Percentiles rank a stretch among this genome's conserved stretches.
Conservation (phyloP, 169 alveolate genomes). For the Eimeria zaria region DNA sequence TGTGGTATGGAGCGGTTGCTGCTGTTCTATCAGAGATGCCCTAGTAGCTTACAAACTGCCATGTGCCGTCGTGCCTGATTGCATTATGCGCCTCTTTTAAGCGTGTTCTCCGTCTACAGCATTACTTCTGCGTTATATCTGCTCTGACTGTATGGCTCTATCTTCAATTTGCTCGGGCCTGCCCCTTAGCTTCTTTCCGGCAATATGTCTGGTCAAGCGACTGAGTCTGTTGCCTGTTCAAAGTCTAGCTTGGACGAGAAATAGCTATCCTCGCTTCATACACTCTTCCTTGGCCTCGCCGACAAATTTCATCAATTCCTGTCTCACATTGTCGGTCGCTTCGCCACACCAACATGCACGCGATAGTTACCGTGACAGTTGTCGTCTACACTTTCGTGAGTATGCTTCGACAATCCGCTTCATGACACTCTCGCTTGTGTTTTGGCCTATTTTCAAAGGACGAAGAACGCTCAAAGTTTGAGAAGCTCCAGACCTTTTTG, state of each 20-base stretch:
- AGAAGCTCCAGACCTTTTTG: conserved; percentile 63
- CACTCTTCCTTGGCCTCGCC: neutral
- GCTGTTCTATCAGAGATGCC: neutral
- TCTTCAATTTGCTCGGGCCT: neutral
- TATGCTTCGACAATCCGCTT: neutral
- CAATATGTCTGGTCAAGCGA: neutral
- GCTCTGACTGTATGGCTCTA: neutral
- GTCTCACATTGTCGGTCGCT: neutral
- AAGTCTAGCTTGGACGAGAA: neutral
- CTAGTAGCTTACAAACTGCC: neutral
- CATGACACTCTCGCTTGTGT: neutral
- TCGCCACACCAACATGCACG: too few relatives aligned
- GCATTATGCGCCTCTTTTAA: neutral
- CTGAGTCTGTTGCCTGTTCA: neutral
- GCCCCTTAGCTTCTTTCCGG: neutral
- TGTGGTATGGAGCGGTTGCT: neutral
- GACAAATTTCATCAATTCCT: neutral
- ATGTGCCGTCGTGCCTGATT: neutral
- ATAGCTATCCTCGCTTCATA: neutral
- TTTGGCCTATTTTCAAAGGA: conserved; percentile 34
- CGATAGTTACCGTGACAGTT: too few relatives aligned
- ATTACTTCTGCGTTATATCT: neutral
- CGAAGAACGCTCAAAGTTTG: conserved; percentile 75
- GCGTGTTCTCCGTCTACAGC: neutral
- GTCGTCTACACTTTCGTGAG: neutral